Evolutionary conservation across 108 stramenopile species (phyloP).

Genomic region (Discostella stelligeroides): DNA sequence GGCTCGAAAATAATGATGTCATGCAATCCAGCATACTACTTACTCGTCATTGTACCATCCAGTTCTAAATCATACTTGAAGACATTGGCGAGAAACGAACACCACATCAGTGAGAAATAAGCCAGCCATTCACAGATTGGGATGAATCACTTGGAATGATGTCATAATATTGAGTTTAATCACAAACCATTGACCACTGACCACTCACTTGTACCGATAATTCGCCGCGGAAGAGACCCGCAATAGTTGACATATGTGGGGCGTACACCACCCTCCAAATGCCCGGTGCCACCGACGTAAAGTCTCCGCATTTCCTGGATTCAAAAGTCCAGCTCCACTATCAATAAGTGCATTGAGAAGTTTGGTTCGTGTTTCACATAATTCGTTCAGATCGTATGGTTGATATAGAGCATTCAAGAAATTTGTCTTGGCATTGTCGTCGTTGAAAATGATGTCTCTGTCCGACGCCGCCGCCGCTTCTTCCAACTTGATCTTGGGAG

Average conservation of each 20-base stretch:
- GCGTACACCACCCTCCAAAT: slow-evolving; percentile 69
- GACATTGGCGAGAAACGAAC: slow-evolving; percentile 13
- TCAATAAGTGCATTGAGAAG: slow-evolving; percentile 47
- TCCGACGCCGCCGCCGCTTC: too few relatives aligned
- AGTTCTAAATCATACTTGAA: slow-evolving; percentile 53
- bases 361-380: slow-evolving; percentile 36
- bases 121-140: too few relatives aligned
- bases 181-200: background rate
- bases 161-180: slow-evolving; percentile 4
- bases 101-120: too few relatives aligned
- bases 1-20: background rate
- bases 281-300: slow-evolving; percentile 56
- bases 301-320: slow-evolving; percentile 56
- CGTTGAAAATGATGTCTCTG: background rate
- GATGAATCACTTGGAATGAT: too few relatives aligned
- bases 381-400: slow-evolving; percentile 46
- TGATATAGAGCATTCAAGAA: slow-evolving; percentile 50
- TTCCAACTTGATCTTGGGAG: too few relatives aligned
- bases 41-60: slow-evolving; percentile 57
- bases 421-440: slow-evolving; percentile 1
- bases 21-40: background rate
- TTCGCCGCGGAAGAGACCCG: slow-evolving; percentile 25
- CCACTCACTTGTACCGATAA: slow-evolving; percentile 22
- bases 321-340: slow-evolving; percentile 5
- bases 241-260: slow-evolving; percentile 73